Percentiles rank a stretch among this genome's conserved stretches.
Evolutionary conservation across 225 moss, liverwort and hornwort genomes (phyloP).

Genomic region (Lunularia cruciata): DNA sequence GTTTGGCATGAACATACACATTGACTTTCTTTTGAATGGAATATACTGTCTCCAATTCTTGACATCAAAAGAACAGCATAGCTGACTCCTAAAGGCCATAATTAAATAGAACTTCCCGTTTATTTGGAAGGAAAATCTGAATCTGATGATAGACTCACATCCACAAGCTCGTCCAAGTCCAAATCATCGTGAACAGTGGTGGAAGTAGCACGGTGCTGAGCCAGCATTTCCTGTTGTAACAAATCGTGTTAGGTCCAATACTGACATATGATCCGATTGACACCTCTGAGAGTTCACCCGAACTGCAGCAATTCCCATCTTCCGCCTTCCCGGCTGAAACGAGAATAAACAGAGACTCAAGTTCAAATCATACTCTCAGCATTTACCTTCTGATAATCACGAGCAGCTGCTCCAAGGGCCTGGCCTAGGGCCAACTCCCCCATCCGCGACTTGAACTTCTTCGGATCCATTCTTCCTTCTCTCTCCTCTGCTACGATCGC

Average conservation of each 20-base stretch:
- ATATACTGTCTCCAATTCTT: too few relatives aligned
- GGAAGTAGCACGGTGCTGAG: slow-evolving; percentile 47
- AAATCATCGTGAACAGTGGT: slow-evolving; percentile 69
- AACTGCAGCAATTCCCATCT: not conserved
- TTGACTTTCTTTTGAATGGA: not conserved
- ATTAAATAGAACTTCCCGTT: too few relatives aligned
- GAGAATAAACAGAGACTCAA: not conserved
- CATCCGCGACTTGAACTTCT: slow-evolving; percentile 88
- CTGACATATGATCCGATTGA: not conserved
- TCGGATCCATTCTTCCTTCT: slow-evolving; percentile 66
- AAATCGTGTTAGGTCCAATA: too few relatives aligned
- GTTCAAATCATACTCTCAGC: not conserved
- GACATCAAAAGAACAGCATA: too few relatives aligned
- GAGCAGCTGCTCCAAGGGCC: slow-evolving; percentile 81
- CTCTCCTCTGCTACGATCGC: too few relatives aligned
- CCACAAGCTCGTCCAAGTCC: slow-evolving; percentile 91
- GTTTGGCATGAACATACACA: not conserved
- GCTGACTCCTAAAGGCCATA: too few relatives aligned
- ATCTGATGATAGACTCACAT: slow-evolving; percentile 48
- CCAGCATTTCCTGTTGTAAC: slow-evolving; percentile 87
- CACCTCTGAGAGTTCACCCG: too few relatives aligned
- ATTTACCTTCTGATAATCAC: slow-evolving; percentile 84
- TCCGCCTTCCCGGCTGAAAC: too few relatives aligned
- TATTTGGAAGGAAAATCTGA: not conserved
- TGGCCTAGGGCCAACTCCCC: slow-evolving; percentile 89